These are phyloP conservation scores for Bauhinia variegata DNA, from an alignment of 306 rosid species.

Conservation along the genomic window DNA sequence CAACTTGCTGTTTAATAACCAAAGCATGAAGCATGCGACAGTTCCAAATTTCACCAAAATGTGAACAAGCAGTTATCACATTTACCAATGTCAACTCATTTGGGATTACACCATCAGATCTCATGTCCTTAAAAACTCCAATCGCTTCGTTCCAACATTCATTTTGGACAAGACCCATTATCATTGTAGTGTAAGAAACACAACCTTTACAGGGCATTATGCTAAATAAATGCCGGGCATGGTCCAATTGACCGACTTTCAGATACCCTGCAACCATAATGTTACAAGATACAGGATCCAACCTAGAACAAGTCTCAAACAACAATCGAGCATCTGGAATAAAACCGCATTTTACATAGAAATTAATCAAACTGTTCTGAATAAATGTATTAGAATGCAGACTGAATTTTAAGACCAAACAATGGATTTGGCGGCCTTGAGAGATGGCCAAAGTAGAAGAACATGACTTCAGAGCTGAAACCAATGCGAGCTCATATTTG, in stretches of 20 bases:
- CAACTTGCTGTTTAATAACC: constrained; percentile 54
- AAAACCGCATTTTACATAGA: constrained; percentile 72
- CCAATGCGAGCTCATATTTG: constrained; percentile 61
- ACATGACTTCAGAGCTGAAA: constrained; percentile 72
- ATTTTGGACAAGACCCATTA: constrained; percentile 73
- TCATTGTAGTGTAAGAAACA: constrained; percentile 86
- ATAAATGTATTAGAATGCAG: constrained; percentile 61
- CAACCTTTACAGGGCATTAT: constrained; percentile 65
- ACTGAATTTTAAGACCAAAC: constrained; percentile 64
- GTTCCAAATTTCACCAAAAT: constrained; percentile 62
- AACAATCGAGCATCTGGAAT: constrained; percentile 52
- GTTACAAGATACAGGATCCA: constrained; percentile 78
- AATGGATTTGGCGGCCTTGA: constrained; percentile 76
- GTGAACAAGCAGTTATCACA: constrained; percentile 65
- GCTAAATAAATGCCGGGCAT: constrained; percentile 73
- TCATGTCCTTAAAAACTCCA: constrained; percentile 77
- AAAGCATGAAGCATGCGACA: constrained; percentile 69
- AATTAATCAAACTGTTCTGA: constrained; percentile 68
- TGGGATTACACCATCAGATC: constrained; percentile 56
- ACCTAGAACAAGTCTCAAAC: constrained; percentile 47
- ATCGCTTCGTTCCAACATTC: constrained; percentile 63
- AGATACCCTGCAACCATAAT: constrained; percentile 76
- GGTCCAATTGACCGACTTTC: constrained; percentile 54
- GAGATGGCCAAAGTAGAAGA: constrained; percentile 51
- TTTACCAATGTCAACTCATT: constrained; percentile 72